Percentiles rank a stretch among this genome's conserved stretches.
These are phyloP conservation scores for Lactarius trivialis DNA, from an alignment of 768 basidiomycete genomes.

Conservation along the genomic window DNA sequence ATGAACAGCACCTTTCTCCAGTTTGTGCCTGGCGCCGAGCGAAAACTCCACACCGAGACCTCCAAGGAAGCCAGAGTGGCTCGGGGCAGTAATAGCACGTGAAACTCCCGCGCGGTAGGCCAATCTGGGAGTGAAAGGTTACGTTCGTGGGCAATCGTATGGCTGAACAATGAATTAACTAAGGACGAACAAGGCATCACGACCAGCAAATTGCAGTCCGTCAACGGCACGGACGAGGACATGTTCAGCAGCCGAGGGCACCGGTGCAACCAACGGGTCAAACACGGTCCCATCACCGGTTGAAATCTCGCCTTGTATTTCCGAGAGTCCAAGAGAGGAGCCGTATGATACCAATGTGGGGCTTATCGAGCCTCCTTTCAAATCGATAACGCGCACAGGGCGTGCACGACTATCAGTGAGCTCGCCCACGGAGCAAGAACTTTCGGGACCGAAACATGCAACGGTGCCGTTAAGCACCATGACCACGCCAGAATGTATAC, in stretches of 20 bases:
- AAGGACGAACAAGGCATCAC: constrained; percentile 59
- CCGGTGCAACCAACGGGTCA: constrained; percentile 43
- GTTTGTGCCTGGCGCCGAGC: constrained; percentile 35
- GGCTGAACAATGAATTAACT: background rate
- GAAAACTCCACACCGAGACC: constrained; percentile 42
- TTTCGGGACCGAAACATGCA: constrained; percentile 40
- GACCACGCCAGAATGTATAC: constrained; percentile 26
- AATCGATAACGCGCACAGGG: constrained; percentile 40
- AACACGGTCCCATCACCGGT: constrained; percentile 62
- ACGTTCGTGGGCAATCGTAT: background rate
- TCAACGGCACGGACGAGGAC: constrained; percentile 62
- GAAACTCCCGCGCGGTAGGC: constrained; percentile 55
- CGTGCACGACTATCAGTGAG: constrained; percentile 23
- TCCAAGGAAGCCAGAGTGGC: constrained; percentile 32
- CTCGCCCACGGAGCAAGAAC: constrained; percentile 26
- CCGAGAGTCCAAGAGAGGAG: constrained; percentile 59
- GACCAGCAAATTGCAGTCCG: constrained; percentile 61
- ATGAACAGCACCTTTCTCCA: constrained; percentile 38
- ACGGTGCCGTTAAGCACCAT: constrained; percentile 40
- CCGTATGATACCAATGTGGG: constrained; percentile 72
- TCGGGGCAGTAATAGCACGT: constrained; percentile 29
- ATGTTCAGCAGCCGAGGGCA: constrained; percentile 46
- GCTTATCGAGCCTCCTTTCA: constrained; percentile 62
- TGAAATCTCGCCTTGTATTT: constrained; percentile 60
- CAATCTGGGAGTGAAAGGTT: constrained; percentile 35